Percentiles rank a stretch among this genome's conserved stretches.
Evolutionary conservation across 2,329 filamentous ascomycete species (phyloP).

Genomic region (Monosporascus cannonballus): DNA sequence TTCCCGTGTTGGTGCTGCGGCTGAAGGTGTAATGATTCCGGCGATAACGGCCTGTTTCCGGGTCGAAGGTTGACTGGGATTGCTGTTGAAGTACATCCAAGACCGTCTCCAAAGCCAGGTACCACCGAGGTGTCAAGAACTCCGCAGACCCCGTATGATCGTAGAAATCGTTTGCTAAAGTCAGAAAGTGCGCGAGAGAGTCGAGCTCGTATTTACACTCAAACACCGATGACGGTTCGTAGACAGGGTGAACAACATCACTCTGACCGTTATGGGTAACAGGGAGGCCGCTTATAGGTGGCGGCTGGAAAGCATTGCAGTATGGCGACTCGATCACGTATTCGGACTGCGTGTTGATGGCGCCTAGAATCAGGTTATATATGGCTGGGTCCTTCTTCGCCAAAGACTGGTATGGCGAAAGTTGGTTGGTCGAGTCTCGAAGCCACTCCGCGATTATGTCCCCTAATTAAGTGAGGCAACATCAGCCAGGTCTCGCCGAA

Average conservation of each 20-base stretch:
- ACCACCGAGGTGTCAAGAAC: slow-evolving; percentile 76
- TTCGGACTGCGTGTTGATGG: slow-evolving; percentile 93
- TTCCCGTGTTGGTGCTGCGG: slow-evolving; percentile 71
- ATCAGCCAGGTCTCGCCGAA: not conserved
- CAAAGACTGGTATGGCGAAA: slow-evolving; percentile 81
- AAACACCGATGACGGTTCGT: slow-evolving; percentile 80
- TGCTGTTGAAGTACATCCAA: slow-evolving; percentile 72
- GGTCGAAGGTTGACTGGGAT: slow-evolving; percentile 73
- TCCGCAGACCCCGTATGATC: slow-evolving; percentile 70
- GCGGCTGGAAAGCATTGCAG: slow-evolving; percentile 97
- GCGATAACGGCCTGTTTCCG: slow-evolving; percentile 55
- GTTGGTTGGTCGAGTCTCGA: slow-evolving; percentile 87
- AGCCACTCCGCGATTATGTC: slow-evolving; percentile 94
- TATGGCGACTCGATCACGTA: slow-evolving; percentile 93
- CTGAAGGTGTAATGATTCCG: slow-evolving; percentile 84
- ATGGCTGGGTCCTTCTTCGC: slow-evolving; percentile 76
- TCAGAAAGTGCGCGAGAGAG: slow-evolving; percentile 86
- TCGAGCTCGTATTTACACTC: slow-evolving; percentile 99
- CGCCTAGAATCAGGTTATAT: slow-evolving; percentile 75
- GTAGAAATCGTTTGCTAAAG: slow-evolving; percentile 80
- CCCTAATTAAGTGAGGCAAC: slow-evolving; percentile 9
- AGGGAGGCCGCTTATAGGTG: slow-evolving; percentile 70
- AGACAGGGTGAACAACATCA: slow-evolving; percentile 78
- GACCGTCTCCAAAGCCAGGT: slow-evolving; percentile 67
- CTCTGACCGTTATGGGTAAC: slow-evolving; percentile 73